Evolutionary conservation across 345 rosid genomes (phyloP).

Genomic region (Acer campestre): DNA sequence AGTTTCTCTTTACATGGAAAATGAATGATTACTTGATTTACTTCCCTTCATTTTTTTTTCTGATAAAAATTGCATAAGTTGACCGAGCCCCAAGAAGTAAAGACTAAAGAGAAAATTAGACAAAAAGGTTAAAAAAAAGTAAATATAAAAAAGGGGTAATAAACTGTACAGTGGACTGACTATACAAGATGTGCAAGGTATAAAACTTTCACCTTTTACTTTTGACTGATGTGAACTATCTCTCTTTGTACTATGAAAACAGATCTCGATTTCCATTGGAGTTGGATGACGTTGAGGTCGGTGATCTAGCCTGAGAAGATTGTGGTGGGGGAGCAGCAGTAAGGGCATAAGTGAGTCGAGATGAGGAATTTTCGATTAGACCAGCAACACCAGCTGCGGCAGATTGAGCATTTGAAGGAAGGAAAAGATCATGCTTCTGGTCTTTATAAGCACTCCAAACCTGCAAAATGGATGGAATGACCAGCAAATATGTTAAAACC

Average conservation of each 20-base stretch:
- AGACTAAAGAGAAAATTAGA: background rate
- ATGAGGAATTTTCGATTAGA: conserved; percentile 83
- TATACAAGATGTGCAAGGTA: conserved; percentile 30
- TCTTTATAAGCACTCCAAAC: conserved; percentile 97
- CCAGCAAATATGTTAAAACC: conserved; percentile 3
- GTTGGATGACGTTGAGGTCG: conserved; percentile 28
- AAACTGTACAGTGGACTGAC: conserved; percentile 51
- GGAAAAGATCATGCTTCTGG: conserved; percentile 97
- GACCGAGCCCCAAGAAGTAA: background rate
- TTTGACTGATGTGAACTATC: background rate
- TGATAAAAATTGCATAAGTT: conserved; percentile 14
- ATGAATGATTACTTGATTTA: conserved; percentile 5
- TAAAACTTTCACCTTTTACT: conserved; percentile 3
- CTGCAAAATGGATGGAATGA: conserved; percentile 35
- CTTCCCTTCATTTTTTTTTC: background rate
- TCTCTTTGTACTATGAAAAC: conserved; percentile 26
- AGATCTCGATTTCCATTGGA: conserved; percentile 43
- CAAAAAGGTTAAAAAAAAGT: background rate
- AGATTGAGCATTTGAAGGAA: conserved; percentile 91
- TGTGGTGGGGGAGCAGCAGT: conserved; percentile 80
- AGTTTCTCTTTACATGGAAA: conserved; percentile 29
- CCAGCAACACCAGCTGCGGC: conserved; percentile 98
- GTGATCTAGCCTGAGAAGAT: conserved; percentile 35
- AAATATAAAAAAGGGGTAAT: background rate
- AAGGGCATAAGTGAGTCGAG: conserved; percentile 78